These are phyloP conservation scores for Lathyrus aphaca DNA, from an alignment of 306 rosid species.

Conservation along the genomic window DNA sequence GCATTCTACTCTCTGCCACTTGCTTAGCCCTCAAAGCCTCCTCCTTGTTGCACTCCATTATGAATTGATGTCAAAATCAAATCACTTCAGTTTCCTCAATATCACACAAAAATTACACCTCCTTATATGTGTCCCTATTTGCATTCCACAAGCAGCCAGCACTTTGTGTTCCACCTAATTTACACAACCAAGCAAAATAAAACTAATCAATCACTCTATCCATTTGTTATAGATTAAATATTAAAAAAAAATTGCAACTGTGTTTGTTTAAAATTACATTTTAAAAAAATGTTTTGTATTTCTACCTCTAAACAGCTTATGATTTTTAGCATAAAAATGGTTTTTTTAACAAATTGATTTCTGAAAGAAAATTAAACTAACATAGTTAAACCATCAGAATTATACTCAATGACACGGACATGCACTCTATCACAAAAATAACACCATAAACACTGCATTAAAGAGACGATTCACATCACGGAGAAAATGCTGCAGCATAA, in stretches of 20 bases:
- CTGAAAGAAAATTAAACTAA: no score
- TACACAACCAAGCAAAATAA: slow-evolving; percentile 30
- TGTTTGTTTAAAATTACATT: background rate
- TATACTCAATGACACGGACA: no score
- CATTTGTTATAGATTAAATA: no score
- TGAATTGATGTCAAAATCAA: slow-evolving; percentile 36
- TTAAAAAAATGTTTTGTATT: no score
- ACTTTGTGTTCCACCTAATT: slow-evolving; percentile 40
- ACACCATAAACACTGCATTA: background rate
- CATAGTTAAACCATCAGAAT: no score
- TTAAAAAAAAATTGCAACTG: no score
- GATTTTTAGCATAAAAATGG: no score
- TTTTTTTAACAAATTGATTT: no score
- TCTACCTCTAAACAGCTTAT: no score
- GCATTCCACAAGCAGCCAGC: slow-evolving; percentile 14
- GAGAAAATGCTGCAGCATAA: background rate
- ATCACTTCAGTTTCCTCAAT: slow-evolving; percentile 26
- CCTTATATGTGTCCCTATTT: background rate
- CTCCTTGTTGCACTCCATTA: slow-evolving; percentile 95
- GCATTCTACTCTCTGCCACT: slow-evolving; percentile 71
- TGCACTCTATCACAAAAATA: background rate
- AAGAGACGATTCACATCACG: background rate
- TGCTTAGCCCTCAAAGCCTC: slow-evolving; percentile 79
- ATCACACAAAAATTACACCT: background rate
- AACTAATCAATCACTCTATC: background rate